phyloP scores from a whole-genome alignment of 192 early-diverging fungal species.

The Podila clonocystis region DNA sequence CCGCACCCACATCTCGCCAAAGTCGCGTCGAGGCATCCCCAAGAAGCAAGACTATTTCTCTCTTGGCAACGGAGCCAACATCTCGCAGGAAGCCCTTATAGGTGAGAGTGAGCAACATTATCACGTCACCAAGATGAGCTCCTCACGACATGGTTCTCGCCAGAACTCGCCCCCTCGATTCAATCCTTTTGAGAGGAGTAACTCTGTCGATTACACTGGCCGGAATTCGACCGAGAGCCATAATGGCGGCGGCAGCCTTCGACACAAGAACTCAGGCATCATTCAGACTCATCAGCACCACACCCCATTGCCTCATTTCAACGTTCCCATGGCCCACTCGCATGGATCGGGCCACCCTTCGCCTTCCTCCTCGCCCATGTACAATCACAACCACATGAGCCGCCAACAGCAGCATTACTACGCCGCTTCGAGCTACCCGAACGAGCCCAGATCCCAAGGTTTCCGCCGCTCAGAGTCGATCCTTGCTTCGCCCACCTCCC shows the following conservation, averaged over 20 bases:
- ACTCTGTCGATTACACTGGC: constrained; percentile 18
- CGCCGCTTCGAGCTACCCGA: constrained; percentile 1
- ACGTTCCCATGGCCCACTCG: constrained; percentile 13
- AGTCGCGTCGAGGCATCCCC: constrained; percentile 61
- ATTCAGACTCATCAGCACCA: constrained; percentile 48
- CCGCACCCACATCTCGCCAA: constrained; percentile 79
- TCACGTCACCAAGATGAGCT: constrained; percentile 22
- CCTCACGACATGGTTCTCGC: constrained; percentile 32
- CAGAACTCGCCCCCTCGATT: constrained; percentile 45
- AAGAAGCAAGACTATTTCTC: constrained; percentile 27
- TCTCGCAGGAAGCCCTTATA: constrained; percentile 26
- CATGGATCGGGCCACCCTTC: background rate
- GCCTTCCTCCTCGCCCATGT: constrained; percentile 7
- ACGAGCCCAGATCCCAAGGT: constrained; percentile 9
- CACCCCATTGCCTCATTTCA: constrained; percentile 46
- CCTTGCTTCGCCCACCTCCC: constrained; percentile 41
- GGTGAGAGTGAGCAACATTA: constrained; percentile 18
- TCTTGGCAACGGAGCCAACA: constrained; percentile 22
- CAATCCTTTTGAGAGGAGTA: constrained; percentile 36
- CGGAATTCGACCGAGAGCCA: constrained; percentile 17
- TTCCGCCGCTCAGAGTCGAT: constrained; percentile 3
- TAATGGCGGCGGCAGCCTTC: constrained; percentile 8
- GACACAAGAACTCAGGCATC: constrained; percentile 36
- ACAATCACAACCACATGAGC: background rate
- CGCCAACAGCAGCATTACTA: constrained; percentile 14